phyloP scores from a whole-genome alignment of 306 rosid genomes.

The Cucurbita argyrosperma region DNA sequence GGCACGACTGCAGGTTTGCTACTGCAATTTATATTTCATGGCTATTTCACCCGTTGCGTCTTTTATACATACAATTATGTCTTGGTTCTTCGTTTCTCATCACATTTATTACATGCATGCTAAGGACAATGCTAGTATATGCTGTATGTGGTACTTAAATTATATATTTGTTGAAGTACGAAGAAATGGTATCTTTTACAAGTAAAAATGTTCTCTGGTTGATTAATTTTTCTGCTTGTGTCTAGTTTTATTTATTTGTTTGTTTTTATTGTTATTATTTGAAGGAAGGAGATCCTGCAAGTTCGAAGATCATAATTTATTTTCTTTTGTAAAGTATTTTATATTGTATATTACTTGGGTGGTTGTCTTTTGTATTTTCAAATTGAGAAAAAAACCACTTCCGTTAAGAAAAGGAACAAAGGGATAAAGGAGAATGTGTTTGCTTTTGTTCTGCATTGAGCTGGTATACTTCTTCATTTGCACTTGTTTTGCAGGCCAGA shows the following conservation, averaged over 20 bases:
- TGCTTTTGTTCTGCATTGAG: background rate
- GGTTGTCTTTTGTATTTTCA: too few relatives aligned
- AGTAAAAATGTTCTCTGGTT: too few relatives aligned
- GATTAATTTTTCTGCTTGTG: too few relatives aligned
- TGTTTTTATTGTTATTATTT: too few relatives aligned
- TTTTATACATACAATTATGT: background rate
- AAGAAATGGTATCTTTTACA: too few relatives aligned
- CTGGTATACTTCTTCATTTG: background rate
- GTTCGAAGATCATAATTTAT: too few relatives aligned
- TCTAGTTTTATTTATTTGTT: too few relatives aligned
- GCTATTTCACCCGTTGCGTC: background rate
- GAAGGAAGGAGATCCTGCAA: too few relatives aligned
- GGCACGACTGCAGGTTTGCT: slow-evolving; percentile 52
- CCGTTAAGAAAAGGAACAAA: background rate
- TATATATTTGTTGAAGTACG: too few relatives aligned
- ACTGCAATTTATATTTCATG: background rate
- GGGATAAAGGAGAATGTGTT: background rate
- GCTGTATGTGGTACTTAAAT: background rate
- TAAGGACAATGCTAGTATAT: background rate
- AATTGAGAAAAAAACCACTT: too few relatives aligned
- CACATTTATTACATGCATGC: background rate
- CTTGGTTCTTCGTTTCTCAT: background rate
- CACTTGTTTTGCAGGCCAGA: slow-evolving; percentile 35
- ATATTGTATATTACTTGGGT: too few relatives aligned
- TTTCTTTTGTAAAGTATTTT: too few relatives aligned